phyloP scores from a whole-genome alignment of 371 early-diverging fungal species.

The Cladochytrium tenue region DNA sequence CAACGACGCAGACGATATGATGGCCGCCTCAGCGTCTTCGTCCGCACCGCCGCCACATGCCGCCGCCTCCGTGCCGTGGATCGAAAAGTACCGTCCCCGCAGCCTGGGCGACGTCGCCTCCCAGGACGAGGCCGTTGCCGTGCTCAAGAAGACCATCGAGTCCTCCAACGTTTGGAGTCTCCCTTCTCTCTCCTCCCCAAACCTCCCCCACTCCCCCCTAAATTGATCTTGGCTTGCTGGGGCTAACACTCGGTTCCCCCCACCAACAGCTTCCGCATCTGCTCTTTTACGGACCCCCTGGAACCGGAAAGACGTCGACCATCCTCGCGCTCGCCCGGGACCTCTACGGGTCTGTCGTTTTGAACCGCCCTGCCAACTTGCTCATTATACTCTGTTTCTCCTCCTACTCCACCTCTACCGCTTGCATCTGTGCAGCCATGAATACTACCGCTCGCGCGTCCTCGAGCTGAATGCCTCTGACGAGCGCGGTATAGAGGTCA shows the following conservation, averaged over 20 bases:
- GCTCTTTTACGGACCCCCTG: slow-evolving; percentile 99
- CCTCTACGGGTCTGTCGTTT: slow-evolving; percentile 71
- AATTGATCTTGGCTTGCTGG: neutral
- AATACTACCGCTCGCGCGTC: slow-evolving; percentile 73
- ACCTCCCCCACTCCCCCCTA: neutral
- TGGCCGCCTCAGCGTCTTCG: too few species aligned
- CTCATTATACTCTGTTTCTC: slow-evolving; percentile 3
- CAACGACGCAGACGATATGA: too few species aligned
- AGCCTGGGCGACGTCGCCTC: slow-evolving; percentile 82
- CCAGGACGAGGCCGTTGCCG: slow-evolving; percentile 87
- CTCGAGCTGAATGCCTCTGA: slow-evolving; percentile 99
- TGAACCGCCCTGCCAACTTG: neutral
- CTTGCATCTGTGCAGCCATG: slow-evolving; percentile 60
- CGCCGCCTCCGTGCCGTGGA: slow-evolving; percentile 43
- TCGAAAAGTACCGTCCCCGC: slow-evolving; percentile 76
- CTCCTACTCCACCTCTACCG: too few species aligned
- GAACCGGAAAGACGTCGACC: slow-evolving; percentile 98
- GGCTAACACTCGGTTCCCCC: slow-evolving; percentile 1
- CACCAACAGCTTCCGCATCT: slow-evolving; percentile 87
- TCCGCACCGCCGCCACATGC: too few species aligned
- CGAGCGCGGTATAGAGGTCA: slow-evolving; percentile 96
- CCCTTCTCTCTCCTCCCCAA: neutral
- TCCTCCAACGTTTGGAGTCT: slow-evolving; percentile 69
- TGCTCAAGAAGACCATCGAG: slow-evolving; percentile 80
- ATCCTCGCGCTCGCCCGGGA: slow-evolving; percentile 92